Conservation (phyloP, 768 basidiomycete genomes). For the Rhizopogon rudus region DNA sequence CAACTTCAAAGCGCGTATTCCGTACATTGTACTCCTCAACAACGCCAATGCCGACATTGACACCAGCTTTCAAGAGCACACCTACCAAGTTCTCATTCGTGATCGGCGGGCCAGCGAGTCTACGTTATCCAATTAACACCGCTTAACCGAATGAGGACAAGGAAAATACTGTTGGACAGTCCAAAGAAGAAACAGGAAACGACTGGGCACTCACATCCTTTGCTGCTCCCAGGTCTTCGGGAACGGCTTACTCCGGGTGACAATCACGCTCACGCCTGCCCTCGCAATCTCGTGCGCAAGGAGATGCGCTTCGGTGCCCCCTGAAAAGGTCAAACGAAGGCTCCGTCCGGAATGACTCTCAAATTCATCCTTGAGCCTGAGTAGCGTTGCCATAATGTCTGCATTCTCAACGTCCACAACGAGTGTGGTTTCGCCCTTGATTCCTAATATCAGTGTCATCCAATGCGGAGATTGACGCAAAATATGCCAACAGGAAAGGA, state of each 20-base stretch:
- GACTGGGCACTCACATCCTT: constrained; percentile 43
- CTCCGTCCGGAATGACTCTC: constrained; percentile 51
- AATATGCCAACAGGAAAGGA: neutral
- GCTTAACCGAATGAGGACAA: neutral
- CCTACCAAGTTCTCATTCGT: constrained; percentile 50
- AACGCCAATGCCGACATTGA: constrained; percentile 58
- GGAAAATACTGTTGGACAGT: too few relatives aligned
- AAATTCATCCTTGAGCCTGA: constrained; percentile 65
- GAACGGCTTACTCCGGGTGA: constrained; percentile 58
- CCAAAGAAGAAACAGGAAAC: neutral
- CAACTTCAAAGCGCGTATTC: constrained; percentile 33
- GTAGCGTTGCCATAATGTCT: constrained; percentile 67
- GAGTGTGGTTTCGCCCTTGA: constrained; percentile 57
- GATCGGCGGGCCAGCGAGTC: constrained; percentile 68
- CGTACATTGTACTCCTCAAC: constrained; percentile 26
- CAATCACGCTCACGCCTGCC: constrained; percentile 68
- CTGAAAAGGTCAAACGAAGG: constrained; percentile 59
- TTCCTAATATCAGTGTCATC: neutral
- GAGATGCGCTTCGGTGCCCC: constrained; percentile 59
- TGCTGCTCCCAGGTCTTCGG: constrained; percentile 61
- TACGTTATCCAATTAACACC: constrained; percentile 10
- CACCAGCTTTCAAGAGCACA: constrained; percentile 50
- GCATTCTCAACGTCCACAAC: constrained; percentile 65
- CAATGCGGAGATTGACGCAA: neutral
- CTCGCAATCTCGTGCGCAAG: constrained; percentile 63